Conservation (phyloP, 2,329 filamentous ascomycete species). For the Aspergillus felis region DNA sequence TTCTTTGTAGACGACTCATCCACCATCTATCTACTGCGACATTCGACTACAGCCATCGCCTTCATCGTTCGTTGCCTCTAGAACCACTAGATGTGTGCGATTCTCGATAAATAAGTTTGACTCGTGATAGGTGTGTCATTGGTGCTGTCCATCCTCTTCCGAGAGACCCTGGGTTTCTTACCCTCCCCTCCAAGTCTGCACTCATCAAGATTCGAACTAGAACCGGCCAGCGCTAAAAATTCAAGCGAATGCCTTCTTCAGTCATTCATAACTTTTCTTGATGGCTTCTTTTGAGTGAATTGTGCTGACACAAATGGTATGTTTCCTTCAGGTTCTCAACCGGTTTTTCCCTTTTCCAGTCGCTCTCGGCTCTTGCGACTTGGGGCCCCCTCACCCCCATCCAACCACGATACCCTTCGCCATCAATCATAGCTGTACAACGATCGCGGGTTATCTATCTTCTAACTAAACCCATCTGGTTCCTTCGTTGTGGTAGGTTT, state of each 20-base stretch:
- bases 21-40: conserved; percentile 19
- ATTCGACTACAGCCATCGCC: conserved; percentile 18
- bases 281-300: conserved; percentile 9
- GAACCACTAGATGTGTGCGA: conserved; percentile 28
- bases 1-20: conserved; percentile 29
- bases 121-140: conserved; percentile 31
- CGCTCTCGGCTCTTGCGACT: conserved; percentile 37
- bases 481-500: conserved; percentile 35
- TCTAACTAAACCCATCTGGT: conserved; percentile 22
- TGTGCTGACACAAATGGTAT: conserved; percentile 23
- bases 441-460: conserved; percentile 32
- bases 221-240: conserved; percentile 14
- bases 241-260: conserved; percentile 10
- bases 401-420: conserved; percentile 19
- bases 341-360: conserved; percentile 25
- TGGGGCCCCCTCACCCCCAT: conserved; percentile 25
- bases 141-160: conserved; percentile 32
- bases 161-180: conserved; percentile 26
- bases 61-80: conserved; percentile 20
- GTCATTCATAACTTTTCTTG: conserved; percentile 17
- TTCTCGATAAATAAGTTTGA: conserved; percentile 21
- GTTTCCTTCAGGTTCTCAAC: conserved; percentile 24
- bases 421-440: conserved; percentile 29
- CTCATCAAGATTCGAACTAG: conserved; percentile 26
- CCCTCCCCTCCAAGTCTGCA: conserved; percentile 25